phyloP scores from a whole-genome alignment of 306 rosid genomes.

The Quercus agrifolia region DNA sequence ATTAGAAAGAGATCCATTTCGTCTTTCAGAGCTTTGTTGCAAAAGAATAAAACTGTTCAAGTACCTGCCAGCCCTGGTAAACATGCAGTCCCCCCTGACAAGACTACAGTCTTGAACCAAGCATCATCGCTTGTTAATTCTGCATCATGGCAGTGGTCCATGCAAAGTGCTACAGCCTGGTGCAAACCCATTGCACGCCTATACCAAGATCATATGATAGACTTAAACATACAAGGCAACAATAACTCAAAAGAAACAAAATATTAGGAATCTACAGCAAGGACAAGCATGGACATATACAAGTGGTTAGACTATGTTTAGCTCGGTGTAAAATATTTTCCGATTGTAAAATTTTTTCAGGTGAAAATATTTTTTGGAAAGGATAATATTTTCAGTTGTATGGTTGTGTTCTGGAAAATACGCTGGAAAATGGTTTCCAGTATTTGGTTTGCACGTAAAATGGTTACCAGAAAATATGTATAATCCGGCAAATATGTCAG shows the following conservation, averaged over 20 bases:
- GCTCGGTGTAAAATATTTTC: too few species aligned
- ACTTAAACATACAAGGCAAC: background rate
- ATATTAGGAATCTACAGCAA: background rate
- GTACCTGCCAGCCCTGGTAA: constrained; percentile 90
- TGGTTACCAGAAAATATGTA: too few species aligned
- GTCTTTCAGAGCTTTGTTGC: constrained; percentile 2
- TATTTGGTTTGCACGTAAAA: too few species aligned
- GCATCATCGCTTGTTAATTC: constrained; percentile 54
- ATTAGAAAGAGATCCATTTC: constrained; percentile 5
- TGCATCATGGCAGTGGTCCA: constrained; percentile 72
- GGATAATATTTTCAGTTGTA: too few species aligned
- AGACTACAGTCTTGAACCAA: constrained; percentile 81
- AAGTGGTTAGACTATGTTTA: background rate
- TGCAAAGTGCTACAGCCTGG: constrained; percentile 85
- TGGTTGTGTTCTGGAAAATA: too few species aligned
- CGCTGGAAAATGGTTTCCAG: too few species aligned
- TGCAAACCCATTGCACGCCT: constrained; percentile 84
- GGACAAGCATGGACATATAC: background rate
- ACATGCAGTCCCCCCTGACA: constrained; percentile 83
- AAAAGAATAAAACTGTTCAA: background rate
- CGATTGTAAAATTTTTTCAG: too few species aligned
- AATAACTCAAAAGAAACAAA: background rate
- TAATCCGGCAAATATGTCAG: too few species aligned
- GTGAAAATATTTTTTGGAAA: too few species aligned
- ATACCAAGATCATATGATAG: constrained; percentile 28